Percentiles rank a stretch among this genome's conserved stretches.
Conservation (phyloP, 345 rosid species). For the Salix brachista region DNA sequence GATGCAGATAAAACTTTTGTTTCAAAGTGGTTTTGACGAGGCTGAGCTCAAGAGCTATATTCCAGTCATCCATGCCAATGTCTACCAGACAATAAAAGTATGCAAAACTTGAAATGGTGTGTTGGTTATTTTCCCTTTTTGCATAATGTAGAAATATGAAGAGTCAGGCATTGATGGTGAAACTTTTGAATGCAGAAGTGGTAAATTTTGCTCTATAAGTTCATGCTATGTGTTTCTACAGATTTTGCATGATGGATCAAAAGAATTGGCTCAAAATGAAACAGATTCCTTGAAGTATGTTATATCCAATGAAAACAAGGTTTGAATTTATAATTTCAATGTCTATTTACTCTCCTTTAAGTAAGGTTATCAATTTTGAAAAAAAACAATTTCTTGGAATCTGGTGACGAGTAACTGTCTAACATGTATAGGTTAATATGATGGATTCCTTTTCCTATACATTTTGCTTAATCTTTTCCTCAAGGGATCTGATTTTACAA, state of each 20-base stretch:
- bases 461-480: background rate
- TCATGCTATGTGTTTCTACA: conserved; percentile 35
- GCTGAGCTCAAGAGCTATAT: conserved; percentile 79
- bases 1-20: conserved; percentile 84
- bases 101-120: conserved; percentile 71
- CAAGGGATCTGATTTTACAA: background rate
- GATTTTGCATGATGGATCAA: conserved; percentile 87
- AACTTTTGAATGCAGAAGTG: background rate
- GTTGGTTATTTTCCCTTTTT: conserved; percentile 59
- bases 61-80: conserved; percentile 93
- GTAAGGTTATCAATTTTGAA: background rate
- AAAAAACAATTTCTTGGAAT: background rate
- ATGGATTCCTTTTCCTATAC: background rate
- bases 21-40: conserved; percentile 96
- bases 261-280: conserved; percentile 87
- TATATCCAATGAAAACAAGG: conserved; percentile 70
- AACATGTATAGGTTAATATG: background rate
- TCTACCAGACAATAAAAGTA: conserved; percentile 99
- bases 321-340: conserved; percentile 25
- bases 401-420: background rate
- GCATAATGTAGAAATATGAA: conserved; percentile 24
- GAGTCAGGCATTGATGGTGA: conserved; percentile 21
- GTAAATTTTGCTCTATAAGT: conserved; percentile 9
- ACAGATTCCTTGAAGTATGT: conserved; percentile 55
- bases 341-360: background rate